These are phyloP conservation scores for Zelonia costaricensis DNA, from an alignment of 208 protist genomes.

Conservation along the genomic window DNA sequence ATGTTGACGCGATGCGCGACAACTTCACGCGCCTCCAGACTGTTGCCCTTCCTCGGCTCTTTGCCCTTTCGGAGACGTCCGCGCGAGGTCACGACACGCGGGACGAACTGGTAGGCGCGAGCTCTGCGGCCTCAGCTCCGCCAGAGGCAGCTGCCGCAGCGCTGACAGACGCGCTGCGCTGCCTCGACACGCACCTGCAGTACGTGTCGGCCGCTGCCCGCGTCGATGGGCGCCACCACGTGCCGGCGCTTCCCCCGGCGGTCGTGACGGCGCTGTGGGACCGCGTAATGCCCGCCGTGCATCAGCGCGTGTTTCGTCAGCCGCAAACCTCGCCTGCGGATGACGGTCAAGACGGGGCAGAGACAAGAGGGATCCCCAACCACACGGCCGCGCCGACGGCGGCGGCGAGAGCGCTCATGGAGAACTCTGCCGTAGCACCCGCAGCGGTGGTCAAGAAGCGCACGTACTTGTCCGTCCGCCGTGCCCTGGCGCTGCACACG, in stretches of 20 bases:
- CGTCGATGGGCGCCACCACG: conserved; percentile 46
- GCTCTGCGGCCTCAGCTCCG: not conserved
- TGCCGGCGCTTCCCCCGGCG: conserved; percentile 47
- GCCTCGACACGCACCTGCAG: conserved; percentile 14
- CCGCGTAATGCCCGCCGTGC: conserved; percentile 30
- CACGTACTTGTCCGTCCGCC: conserved; percentile 35
- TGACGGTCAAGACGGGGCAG: not conserved
- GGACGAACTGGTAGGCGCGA: too few species aligned
- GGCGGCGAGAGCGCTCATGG: not conserved
- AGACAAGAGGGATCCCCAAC: not conserved
- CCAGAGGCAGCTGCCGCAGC: not conserved
- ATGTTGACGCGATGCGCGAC: too few species aligned
- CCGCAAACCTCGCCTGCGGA: too few species aligned
- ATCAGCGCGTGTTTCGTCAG: too few species aligned
- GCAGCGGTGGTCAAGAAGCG: conserved; percentile 4
- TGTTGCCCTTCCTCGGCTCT: too few species aligned
- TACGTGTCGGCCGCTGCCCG: conserved; percentile 12
- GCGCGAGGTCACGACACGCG: too few species aligned
- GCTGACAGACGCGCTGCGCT: not conserved
- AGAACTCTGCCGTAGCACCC: not conserved
- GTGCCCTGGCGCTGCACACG: conserved; percentile 58
- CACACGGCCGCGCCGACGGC: not conserved
- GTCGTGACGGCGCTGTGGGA: conserved; percentile 62
- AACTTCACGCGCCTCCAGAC: too few species aligned
- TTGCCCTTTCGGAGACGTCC: too few species aligned